A percentile compares a stretch with the other conserved stretches of the same genome.
Evolutionary conservation across 2,329 filamentous ascomycete species (phyloP).

Genomic region (Calonectria pauciramosa): DNA sequence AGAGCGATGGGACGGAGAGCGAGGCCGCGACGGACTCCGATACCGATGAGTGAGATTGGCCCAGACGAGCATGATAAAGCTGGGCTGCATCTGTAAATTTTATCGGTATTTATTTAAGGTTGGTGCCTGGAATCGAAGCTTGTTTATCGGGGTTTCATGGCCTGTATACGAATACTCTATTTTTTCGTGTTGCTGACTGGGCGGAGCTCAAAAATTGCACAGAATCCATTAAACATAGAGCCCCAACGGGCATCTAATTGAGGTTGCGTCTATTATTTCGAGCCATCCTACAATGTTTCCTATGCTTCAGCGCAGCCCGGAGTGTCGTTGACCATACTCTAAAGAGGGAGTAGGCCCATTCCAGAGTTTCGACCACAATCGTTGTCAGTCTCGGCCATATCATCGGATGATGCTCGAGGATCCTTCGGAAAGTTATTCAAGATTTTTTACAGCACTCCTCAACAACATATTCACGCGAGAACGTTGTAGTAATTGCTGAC

Average conservation of each 20-base stretch:
- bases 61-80: not conserved
- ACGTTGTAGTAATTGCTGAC: not conserved
- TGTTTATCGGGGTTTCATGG: not conserved
- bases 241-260: not conserved
- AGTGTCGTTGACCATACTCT: too few relatives aligned
- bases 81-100: not conserved
- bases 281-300: not conserved
- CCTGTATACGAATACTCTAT: not conserved
- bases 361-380: not conserved
- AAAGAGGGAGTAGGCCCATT: not conserved
- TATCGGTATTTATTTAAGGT: not conserved
- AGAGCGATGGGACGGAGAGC: not conserved
- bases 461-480: not conserved
- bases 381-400: not conserved
- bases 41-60: slow-evolving; percentile 25
- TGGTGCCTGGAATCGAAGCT: not conserved
- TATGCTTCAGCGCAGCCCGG: not conserved
- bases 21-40: slow-evolving; percentile 36
- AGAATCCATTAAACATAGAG: not conserved
- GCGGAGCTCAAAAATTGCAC: not conserved
- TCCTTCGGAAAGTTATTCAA: not conserved
- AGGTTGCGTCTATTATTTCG: too few relatives aligned
- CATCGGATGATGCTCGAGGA: not conserved
- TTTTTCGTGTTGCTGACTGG: too few relatives aligned
- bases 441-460: not conserved